These are phyloP conservation scores for Gnomoniopsis smithogilvyi DNA, from an alignment of 2,329 filamentous ascomycete species.

Conservation along the genomic window DNA sequence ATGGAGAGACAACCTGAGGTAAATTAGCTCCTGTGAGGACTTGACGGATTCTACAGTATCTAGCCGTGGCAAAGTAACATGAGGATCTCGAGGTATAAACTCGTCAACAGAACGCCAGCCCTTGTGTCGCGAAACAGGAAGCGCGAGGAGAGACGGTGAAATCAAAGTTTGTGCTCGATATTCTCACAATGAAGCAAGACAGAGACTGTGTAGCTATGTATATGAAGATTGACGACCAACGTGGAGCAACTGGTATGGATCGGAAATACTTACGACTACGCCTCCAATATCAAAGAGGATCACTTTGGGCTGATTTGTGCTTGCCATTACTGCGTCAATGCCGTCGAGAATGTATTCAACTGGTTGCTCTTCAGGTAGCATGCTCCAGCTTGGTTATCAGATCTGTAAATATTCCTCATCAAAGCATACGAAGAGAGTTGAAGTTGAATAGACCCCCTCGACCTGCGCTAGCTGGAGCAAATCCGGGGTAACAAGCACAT, in stretches of 20 bases:
- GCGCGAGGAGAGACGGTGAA: no score
- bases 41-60: neutral
- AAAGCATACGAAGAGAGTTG: neutral
- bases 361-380: constrained; percentile 22
- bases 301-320: constrained; percentile 60
- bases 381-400: constrained; percentile 1
- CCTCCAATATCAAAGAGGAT: constrained; percentile 94
- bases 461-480: neutral
- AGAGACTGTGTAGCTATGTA: no score
- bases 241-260: neutral
- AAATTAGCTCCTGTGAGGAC: constrained; percentile 18
- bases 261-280: constrained; percentile 73
- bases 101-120: neutral
- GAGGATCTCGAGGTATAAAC: neutral
- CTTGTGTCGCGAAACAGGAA: no score
- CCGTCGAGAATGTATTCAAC: constrained; percentile 29
- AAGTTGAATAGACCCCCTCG: neutral
- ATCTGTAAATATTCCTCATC: neutral
- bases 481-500: neutral
- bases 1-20: constrained; percentile 79
- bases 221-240: constrained; percentile 8
- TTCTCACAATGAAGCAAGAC: no score
- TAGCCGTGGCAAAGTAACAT: neutral
- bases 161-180: no score
- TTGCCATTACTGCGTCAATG: constrained; percentile 36